Conservation (phyloP, 75 land plant species). For the Isoetes taiwanensis region DNA sequence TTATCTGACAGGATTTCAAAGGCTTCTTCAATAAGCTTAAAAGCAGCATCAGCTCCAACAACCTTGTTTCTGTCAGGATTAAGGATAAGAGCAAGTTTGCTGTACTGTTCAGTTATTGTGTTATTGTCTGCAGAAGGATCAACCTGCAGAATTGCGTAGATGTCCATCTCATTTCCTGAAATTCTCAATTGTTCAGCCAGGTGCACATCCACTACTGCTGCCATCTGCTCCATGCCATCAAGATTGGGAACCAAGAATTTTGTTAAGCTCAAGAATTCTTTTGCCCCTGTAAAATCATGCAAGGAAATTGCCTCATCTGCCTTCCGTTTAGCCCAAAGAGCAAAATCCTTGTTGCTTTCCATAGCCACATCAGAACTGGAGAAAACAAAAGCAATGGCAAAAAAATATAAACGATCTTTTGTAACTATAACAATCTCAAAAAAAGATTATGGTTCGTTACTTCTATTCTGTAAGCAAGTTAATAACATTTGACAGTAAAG, state of each 20-base stretch:
- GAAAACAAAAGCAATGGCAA: too few species aligned
- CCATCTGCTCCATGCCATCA: conserved; percentile 16
- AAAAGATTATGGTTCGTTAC: too few species aligned
- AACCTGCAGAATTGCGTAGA: conserved; percentile 61
- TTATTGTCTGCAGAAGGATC: conserved; percentile 48
- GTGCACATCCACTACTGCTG: conserved; percentile 45
- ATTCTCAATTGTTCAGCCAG: conserved; percentile 37
- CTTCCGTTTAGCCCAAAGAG: conserved; percentile 50
- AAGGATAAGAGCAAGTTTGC: conserved; percentile 61
- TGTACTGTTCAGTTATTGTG: conserved; percentile 51
- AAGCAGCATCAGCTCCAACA: conserved; percentile 80
- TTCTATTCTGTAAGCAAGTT: too few species aligned
- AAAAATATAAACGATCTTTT: too few species aligned
- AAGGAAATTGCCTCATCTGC: conserved; percentile 14
- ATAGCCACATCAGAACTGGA: too few species aligned
- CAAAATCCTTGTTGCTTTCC: conserved; percentile 81
- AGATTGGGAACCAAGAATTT: conserved; percentile 12
- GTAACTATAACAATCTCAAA: too few species aligned
- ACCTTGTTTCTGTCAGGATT: conserved; percentile 87
- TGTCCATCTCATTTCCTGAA: conserved; percentile 44
- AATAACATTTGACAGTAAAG: too few species aligned
- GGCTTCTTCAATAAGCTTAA: conserved; percentile 66
- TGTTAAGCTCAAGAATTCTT: conserved; percentile 11
- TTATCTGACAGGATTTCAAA: conserved; percentile 76
- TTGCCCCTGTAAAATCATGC: conserved; percentile 19